Percentiles rank a stretch among this genome's conserved stretches.
phyloP scores from a whole-genome alignment of 2,329 filamentous ascomycete genomes.

The Lachnellula occidentalis region DNA sequence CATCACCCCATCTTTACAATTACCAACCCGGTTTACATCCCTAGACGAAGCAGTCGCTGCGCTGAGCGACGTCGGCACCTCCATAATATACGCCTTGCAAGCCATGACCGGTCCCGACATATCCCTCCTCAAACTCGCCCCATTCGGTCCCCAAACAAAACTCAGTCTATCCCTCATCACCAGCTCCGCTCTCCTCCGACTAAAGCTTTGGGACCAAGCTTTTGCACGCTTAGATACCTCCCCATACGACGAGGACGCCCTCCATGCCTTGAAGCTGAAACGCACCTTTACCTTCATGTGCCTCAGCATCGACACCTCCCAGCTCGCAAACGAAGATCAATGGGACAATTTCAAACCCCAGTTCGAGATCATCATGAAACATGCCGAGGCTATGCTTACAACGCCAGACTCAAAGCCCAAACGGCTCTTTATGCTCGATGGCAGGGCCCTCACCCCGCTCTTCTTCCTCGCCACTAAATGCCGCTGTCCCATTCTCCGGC shows the following conservation, averaged over 20 bases:
- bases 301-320: not conserved
- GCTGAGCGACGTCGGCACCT: conserved; percentile 3
- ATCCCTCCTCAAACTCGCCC: not conserved
- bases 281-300: not conserved
- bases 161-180: not conserved
- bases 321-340: not conserved
- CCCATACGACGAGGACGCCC: not conserved
- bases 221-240: not conserved
- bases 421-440: conserved; percentile 48
- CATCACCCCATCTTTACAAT: not conserved
- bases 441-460: conserved; percentile 56
- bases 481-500: conserved; percentile 47
- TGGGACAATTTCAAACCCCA: conserved; percentile 9
- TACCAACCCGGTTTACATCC: not conserved
- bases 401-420: not conserved
- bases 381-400: not conserved
- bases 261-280: not conserved
- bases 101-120: not conserved
- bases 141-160: not conserved
- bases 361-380: conserved; percentile 3
- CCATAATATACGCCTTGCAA: not conserved
- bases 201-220: not conserved
- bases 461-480: conserved; percentile 61
- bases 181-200: not conserved
- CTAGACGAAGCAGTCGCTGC: conserved; percentile 6